Percentiles rank a stretch among this genome's conserved stretches.
Conservation (phyloP, 2,329 filamentous ascomycete species). For the Neonectria ditissima region DNA sequence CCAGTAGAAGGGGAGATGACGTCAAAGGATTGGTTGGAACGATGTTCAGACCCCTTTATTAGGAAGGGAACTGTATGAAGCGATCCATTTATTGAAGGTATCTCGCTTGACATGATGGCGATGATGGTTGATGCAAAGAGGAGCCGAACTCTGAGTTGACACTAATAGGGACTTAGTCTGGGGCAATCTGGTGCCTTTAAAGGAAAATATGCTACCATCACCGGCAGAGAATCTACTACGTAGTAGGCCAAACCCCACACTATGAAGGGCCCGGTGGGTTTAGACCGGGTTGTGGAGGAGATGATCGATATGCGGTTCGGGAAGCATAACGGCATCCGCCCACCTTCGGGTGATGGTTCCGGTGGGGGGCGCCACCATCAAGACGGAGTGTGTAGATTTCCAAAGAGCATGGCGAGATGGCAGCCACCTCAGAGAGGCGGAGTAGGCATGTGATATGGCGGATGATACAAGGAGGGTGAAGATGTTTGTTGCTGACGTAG, state of each 20-base stretch:
- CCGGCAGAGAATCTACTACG: constrained; percentile 10
- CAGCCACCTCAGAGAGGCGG: neutral
- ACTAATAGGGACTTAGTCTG: neutral
- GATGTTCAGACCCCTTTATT: constrained; percentile 59
- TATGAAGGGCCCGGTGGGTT: constrained; percentile 16
- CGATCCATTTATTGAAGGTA: constrained; percentile 13
- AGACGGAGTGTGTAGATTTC: neutral
- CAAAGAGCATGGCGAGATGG: neutral
- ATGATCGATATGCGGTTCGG: constrained; percentile 24
- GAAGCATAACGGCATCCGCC: constrained; percentile 9
- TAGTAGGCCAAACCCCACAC: constrained; percentile 35
- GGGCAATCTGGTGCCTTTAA: constrained; percentile 31
- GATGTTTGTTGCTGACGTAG: neutral
- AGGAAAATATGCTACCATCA: constrained; percentile 16
- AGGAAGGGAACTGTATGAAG: constrained; percentile 53
- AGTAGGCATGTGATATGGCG: neutral
- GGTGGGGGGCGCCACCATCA: constrained; percentile 9
- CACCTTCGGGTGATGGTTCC: constrained; percentile 12
- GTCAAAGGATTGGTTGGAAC: constrained; percentile 61
- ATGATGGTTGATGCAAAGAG: neutral
- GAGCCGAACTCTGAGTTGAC: neutral
- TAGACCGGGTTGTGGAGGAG: constrained; percentile 34
- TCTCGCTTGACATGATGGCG: constrained; percentile 34
- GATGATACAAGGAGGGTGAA: neutral
- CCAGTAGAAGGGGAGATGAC: constrained; percentile 68